Evolutionary conservation across 257 asterid species (phyloP).

Genomic region (Perilla frutescens): DNA sequence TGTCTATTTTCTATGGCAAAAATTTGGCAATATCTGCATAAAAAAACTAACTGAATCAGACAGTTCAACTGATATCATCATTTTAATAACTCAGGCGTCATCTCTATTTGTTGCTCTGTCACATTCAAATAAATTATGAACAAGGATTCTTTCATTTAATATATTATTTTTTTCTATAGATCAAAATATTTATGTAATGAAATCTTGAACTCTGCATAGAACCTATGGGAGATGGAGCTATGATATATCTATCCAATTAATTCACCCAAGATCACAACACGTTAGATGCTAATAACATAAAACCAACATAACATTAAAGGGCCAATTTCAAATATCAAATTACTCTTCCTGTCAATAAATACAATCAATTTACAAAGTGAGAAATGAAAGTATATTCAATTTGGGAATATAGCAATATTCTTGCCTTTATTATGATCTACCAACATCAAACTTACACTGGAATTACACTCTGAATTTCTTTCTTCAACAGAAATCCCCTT

Average conservation of each 20-base stretch:
- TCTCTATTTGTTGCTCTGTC: conserved; percentile 10
- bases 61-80: conserved; percentile 2
- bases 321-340: background rate
- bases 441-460: conserved; percentile 47
- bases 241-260: background rate
- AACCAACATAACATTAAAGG: background rate
- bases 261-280: background rate
- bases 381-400: conserved; percentile 30
- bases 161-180: too few relatives aligned
- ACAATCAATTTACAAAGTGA: conserved; percentile 27
- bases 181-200: too few relatives aligned
- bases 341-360: background rate
- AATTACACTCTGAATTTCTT: conserved; percentile 13
- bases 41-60: conserved; percentile 11
- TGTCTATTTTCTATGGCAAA: background rate
- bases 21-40: background rate
- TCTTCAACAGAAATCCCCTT: conserved; percentile 32
- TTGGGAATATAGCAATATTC: conserved; percentile 29
- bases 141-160: background rate
- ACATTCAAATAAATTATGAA: background rate
- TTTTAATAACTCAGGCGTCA: background rate
- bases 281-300: background rate
- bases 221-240: background rate
- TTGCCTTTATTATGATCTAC: conserved; percentile 41
- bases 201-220: background rate